phyloP scores from a whole-genome alignment of 2,329 filamentous ascomycete genomes.

The Stachybotrys elegans region DNA sequence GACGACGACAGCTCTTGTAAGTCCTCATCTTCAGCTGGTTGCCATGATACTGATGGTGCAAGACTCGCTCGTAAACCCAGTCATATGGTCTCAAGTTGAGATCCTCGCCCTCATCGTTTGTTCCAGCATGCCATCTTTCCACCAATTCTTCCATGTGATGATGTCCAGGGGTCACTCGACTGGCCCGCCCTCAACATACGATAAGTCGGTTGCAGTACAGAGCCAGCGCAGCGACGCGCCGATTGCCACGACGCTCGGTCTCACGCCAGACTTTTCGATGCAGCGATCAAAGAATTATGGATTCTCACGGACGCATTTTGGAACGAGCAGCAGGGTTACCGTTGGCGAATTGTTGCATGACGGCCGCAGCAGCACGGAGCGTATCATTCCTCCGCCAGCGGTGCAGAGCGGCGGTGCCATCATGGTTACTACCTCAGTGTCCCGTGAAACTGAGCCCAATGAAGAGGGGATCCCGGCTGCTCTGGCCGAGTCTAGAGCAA shows the following conservation, averaged over 20 bases:
- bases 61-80: conserved; percentile 19
- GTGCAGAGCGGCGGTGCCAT: conserved; percentile 14
- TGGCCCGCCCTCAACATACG: too few relatives aligned
- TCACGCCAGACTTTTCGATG: too few relatives aligned
- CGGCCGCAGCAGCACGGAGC: conserved; percentile 15
- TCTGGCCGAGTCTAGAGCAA: too few relatives aligned
- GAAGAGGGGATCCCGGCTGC: too few relatives aligned
- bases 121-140: conserved; percentile 25
- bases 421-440: conserved; percentile 9
- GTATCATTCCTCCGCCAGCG: conserved; percentile 15
- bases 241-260: too few relatives aligned
- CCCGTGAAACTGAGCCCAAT: not conserved
- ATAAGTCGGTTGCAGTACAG: too few relatives aligned
- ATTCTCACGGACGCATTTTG: conserved; percentile 6
- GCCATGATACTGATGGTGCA: too few relatives aligned
- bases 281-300: conserved; percentile 4
- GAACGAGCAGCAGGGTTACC: conserved; percentile 11
- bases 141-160: conserved; percentile 21
- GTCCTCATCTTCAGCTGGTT: too few relatives aligned
- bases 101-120: conserved; percentile 25
- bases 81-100: conserved; percentile 25
- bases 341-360: conserved; percentile 4
- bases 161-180: too few relatives aligned
- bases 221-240: too few relatives aligned
- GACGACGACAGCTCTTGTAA: conserved; percentile 18